phyloP scores from a whole-genome alignment of 768 basidiomycete species.

The Piloderma croceum region DNA sequence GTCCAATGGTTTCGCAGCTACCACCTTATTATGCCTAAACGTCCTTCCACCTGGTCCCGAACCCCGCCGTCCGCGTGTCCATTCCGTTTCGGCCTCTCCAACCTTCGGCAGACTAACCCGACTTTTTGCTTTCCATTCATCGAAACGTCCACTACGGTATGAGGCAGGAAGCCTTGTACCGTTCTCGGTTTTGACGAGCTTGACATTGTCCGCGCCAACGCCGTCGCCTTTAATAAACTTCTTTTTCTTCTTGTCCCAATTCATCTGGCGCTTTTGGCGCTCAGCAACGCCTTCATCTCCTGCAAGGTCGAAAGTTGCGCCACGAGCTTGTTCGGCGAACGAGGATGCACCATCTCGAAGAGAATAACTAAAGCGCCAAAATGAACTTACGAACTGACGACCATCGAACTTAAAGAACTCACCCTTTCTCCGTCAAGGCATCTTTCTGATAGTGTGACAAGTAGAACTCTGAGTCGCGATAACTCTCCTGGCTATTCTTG shows the following conservation, averaged over 20 bases:
- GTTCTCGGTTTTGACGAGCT: constrained; percentile 89
- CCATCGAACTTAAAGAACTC: constrained; percentile 17
- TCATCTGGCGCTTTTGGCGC: constrained; percentile 59
- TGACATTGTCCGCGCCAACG: constrained; percentile 85
- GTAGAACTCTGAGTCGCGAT: constrained; percentile 81
- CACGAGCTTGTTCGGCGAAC: constrained; percentile 78
- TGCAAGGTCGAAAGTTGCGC: constrained; percentile 75
- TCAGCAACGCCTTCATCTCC: constrained; percentile 66
- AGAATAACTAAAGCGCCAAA: constrained; percentile 59
- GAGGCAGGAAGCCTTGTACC: constrained; percentile 87
- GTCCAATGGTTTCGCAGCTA: constrained; percentile 70
- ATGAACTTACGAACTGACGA: constrained; percentile 2
- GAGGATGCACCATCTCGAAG: constrained; percentile 80
- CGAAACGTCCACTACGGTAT: constrained; percentile 89
- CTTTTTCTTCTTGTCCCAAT: constrained; percentile 97
- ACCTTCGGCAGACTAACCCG: constrained; percentile 67
- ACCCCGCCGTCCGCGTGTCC: constrained; percentile 20
- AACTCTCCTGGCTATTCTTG: constrained; percentile 40
- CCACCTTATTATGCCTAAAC: constrained; percentile 68
- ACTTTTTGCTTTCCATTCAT: constrained; percentile 87
- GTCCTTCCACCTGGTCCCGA: constrained; percentile 42
- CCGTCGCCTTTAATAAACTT: constrained; percentile 86
- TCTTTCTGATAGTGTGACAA: constrained; percentile 90
- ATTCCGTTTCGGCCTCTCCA: constrained; percentile 72
- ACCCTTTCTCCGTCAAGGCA: constrained; percentile 88